Base-by-base conservation (phyloP, 169 alveolate species). In the Plasmodium inui region DNA sequence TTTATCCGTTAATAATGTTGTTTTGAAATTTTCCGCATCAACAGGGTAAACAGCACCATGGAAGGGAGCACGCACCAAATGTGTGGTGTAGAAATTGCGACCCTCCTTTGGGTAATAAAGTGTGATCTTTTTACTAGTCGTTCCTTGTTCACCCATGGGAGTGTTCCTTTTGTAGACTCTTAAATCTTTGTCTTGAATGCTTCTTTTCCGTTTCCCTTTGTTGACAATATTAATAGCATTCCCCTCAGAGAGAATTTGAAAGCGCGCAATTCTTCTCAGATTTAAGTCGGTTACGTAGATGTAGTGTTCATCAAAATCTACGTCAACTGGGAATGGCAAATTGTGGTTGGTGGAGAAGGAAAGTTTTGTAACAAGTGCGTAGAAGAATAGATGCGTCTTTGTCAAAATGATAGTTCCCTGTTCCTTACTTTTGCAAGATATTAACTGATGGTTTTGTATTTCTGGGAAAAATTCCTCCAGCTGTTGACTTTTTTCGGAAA, bases 271-370 rank as follows among this genome's bases (percentile, higher is more conserved):
- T 91, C 55, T 91, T 50, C 84, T 91, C 39, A 81, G 19, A 28
- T 70, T 34, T n/a, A 91, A 81, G 57, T 91, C 95, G 12, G 32
- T 82, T n/a, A 91, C 41, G 41, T 91, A 91, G 39, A 91, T 71
- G 76, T 82, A 72, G 3, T 10, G n/a, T 7, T 82, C 92, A 72
- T 91, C 95, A 70, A 91, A 91, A 81, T 91, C 95, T 17, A 82
- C 61, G 44, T 91, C 95, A 70, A 81, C 91, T 67, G 95, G 92
- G 83, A 91, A 76, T 19, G 55, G 73, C 57, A 89, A 19, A 80
- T 89, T 89, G n/a, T 89, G 94, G 17, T 67, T 79, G n/a, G 94
- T 89, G 39, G 94, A 46, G 39, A 79, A 89, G 46, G 90, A 79
- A 55, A 89, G 41, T 2, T 79, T 44, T 19, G 44, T 79, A 79